Evolutionary conservation across 345 rosid species (phyloP).

Genomic region (Bruguiera sexangula): DNA sequence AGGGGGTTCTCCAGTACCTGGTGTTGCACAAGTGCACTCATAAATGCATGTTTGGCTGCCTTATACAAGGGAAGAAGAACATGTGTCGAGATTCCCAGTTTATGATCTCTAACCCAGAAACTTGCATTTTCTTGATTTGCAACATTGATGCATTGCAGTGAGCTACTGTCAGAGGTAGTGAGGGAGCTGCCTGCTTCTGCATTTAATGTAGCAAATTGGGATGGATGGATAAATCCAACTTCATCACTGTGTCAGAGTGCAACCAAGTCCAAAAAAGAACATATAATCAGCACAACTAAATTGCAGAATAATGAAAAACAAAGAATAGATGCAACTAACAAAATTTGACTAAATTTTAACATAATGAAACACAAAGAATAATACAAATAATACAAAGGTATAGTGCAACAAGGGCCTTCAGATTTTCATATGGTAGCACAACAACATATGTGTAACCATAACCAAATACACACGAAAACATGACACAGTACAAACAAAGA

Average conservation of each 20-base stretch:
- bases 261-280: background rate
- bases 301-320: background rate
- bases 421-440: too few species aligned
- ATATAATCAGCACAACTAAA: background rate
- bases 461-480: too few species aligned
- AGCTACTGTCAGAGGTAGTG: slow-evolving; percentile 6
- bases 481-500: too few species aligned
- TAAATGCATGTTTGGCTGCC: slow-evolving; percentile 54
- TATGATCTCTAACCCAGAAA: slow-evolving; percentile 71
- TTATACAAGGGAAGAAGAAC: slow-evolving; percentile 54
- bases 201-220: slow-evolving; percentile 58
- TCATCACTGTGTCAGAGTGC: slow-evolving; percentile 55
- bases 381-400: background rate
- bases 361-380: background rate
- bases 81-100: slow-evolving; percentile 72
- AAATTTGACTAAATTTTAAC: too few species aligned
- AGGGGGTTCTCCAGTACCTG: slow-evolving; percentile 18
- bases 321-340: background rate
- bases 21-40: slow-evolving; percentile 39
- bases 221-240: slow-evolving; percentile 81
- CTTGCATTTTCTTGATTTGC: slow-evolving; percentile 16
- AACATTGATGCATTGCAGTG: background rate
- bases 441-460: too few species aligned
- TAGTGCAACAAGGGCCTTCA: too few species aligned
- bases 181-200: slow-evolving; percentile 26